phyloP scores from a whole-genome alignment of 352 stramenopile species.

The Pythium utonaiense region DNA sequence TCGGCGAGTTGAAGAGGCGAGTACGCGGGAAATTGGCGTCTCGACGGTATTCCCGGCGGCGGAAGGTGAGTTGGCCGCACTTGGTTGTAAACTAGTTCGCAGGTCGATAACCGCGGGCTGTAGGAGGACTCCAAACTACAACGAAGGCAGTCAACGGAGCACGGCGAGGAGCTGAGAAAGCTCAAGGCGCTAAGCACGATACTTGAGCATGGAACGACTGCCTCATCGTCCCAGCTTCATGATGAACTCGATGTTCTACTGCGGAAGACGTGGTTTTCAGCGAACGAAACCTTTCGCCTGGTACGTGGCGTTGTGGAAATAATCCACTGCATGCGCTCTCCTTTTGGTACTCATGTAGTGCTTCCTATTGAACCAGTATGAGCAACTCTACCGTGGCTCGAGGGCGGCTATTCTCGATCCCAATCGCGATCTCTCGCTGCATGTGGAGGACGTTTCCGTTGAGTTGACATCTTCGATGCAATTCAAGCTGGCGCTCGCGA shows the following conservation, averaged over 20 bases:
- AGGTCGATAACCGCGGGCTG: neutral
- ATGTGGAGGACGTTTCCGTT: neutral
- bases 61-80: constrained; percentile 4
- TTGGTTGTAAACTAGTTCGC: neutral
- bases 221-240: neutral
- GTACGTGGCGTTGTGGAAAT: constrained; percentile 5
- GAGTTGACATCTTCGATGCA: constrained; percentile 5
- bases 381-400: neutral
- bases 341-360: neutral
- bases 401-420: neutral
- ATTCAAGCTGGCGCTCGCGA: constrained; percentile 6
- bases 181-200: constrained; percentile 2
- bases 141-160: neutral
- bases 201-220: neutral
- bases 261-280: constrained; percentile 1
- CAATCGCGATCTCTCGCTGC: neutral
- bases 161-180: neutral
- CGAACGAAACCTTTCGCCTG: constrained; percentile 2
- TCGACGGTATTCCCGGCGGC: constrained; percentile 9
- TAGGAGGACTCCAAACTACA: constrained; percentile 12
- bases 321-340: too few species aligned
- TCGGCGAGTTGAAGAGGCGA: constrained; percentile 12
- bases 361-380: neutral
- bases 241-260: constrained; percentile 4
- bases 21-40: constrained; percentile 17